Percentiles rank a stretch among this genome's conserved stretches.
phyloP scores from a whole-genome alignment of 2,329 filamentous ascomycete genomes.

The Canariomyces notabilis region DNA sequence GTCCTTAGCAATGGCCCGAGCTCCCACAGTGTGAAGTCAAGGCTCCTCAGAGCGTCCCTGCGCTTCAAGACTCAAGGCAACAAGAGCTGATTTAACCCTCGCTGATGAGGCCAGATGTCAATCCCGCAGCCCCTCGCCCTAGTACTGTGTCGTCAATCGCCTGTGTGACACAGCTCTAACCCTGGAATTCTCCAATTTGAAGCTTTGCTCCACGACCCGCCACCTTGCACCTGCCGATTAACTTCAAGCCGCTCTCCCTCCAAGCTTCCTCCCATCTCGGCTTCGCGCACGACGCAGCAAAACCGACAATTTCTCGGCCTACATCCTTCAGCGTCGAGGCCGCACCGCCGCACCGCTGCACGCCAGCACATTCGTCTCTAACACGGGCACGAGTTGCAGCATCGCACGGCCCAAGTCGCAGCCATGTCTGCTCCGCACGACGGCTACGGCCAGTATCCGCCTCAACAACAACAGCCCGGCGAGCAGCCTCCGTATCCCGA shows the following conservation, averaged over 20 bases:
- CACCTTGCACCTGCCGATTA: slow-evolving; percentile 8
- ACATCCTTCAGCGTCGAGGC: slow-evolving; percentile 10
- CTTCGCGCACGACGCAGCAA: neutral
- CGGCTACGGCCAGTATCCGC: slow-evolving; percentile 48
- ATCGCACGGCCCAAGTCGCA: slow-evolving; percentile 26
- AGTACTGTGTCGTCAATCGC: neutral
- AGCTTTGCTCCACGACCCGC: slow-evolving; percentile 16
- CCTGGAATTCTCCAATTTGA: slow-evolving; percentile 3
- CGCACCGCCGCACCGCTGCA: too few relatives aligned
- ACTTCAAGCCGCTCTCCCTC: slow-evolving; percentile 3
- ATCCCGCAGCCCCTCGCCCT: slow-evolving; percentile 19
- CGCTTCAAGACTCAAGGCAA: neutral
- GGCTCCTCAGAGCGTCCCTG: neutral
- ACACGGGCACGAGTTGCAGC: slow-evolving; percentile 21
- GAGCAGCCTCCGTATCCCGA: slow-evolving; percentile 37
- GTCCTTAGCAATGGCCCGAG: neutral
- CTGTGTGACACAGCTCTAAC: slow-evolving; percentile 2
- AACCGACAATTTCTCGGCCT: slow-evolving; percentile 2
- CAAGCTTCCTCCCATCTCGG: slow-evolving; percentile 6
- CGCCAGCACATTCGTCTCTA: slow-evolving; percentile 8
- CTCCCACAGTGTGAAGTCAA: neutral
- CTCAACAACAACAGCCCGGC: slow-evolving; percentile 37
- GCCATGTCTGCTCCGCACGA: slow-evolving; percentile 54
- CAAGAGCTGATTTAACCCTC: neutral
- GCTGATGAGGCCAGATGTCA: slow-evolving; percentile 23